Base-by-base conservation (phyloP, 306 rosid species). In the Sphenostylis stenocarpa region DNA sequence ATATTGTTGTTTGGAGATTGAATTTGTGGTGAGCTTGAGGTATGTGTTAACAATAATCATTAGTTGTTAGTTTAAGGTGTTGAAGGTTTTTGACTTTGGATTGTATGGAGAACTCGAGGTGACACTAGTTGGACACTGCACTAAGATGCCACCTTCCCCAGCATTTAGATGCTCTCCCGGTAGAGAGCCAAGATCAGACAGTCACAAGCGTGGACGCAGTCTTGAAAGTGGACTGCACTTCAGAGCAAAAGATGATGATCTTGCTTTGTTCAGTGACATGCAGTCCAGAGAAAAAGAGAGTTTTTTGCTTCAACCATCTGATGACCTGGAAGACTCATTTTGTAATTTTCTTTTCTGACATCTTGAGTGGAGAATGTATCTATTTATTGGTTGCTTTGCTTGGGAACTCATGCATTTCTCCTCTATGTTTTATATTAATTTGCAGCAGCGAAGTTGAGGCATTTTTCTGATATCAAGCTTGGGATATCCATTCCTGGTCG, bases 91-190 rank as follows among this genome's bases (percentile, higher is more conserved):
- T 72, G 9, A 70, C 21, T 79, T 69, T 47, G 65, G 78, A 58
- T 68, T 77, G 71, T 84, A 47, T 79, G 81, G 86, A 76, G 83
- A 67, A 67, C 57, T 71, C 70, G 75, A 63, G 41, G 82, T 57
- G 75, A 78, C 16, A 72, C 44, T 79, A 63, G 61, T 68, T 70
- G 77, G 72, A 24, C 19, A 67, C 38, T 73, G 61, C 73, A 48
- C 80, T 85, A 58, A 83, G 87, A 91, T 91, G 95, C 93, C 95
- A 56, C 90, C 95, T 77, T 89, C 97, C 39, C 97, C 95, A 7
- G 87, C 93, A 73, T 47, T 90, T 90, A 79, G 93, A 79, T 85
- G 67, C 88, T 90, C 97, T 75, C 94, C 97, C 0, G 89, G 90
- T 28, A 76, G 91, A 68, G 96, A 88, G 83, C 47, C 61, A 26